Evolutionary conservation across 768 basidiomycete genomes (phyloP).

Genomic region (Paxillus ammoniavirescens): DNA sequence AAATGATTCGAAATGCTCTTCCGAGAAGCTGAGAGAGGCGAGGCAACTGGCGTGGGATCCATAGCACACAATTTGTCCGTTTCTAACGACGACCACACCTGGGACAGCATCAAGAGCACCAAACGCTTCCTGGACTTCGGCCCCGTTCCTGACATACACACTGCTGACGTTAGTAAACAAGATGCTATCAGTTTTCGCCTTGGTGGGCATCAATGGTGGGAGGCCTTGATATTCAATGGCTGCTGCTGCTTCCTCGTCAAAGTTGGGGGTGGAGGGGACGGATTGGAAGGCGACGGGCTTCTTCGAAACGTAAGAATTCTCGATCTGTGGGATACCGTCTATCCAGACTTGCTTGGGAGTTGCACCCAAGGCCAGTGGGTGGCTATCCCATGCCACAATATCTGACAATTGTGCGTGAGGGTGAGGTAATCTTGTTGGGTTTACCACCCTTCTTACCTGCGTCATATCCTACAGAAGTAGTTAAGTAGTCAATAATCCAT

Average conservation of each 20-base stretch:
- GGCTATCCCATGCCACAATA: constrained; percentile 73
- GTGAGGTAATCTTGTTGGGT: background rate
- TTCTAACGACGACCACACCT: constrained; percentile 47
- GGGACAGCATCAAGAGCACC: constrained; percentile 8
- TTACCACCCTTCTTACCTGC: constrained; percentile 44
- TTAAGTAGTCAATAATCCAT: background rate
- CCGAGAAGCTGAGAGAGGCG: constrained; percentile 5
- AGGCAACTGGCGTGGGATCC: constrained; percentile 35
- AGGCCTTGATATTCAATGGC: constrained; percentile 67
- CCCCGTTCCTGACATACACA: constrained; percentile 41
- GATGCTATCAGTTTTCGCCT: constrained; percentile 37
- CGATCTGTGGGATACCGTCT: constrained; percentile 76
- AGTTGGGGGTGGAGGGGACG: constrained; percentile 56
- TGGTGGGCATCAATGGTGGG: constrained; percentile 56
- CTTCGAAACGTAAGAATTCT: constrained; percentile 40
- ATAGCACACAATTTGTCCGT: constrained; percentile 56
- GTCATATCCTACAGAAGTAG: constrained; percentile 52
- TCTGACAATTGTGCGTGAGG: constrained; percentile 37
- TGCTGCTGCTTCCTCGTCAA: constrained; percentile 58
- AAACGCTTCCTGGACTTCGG: constrained; percentile 21
- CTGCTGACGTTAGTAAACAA: constrained; percentile 65
- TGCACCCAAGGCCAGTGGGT: constrained; percentile 75
- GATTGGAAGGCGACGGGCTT: constrained; percentile 58
- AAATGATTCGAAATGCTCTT: constrained; percentile 38
- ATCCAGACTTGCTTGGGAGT: constrained; percentile 82